Conservation (phyloP, 2,329 filamentous ascomycete genomes). For the Trichoderma semiorbis region DNA sequence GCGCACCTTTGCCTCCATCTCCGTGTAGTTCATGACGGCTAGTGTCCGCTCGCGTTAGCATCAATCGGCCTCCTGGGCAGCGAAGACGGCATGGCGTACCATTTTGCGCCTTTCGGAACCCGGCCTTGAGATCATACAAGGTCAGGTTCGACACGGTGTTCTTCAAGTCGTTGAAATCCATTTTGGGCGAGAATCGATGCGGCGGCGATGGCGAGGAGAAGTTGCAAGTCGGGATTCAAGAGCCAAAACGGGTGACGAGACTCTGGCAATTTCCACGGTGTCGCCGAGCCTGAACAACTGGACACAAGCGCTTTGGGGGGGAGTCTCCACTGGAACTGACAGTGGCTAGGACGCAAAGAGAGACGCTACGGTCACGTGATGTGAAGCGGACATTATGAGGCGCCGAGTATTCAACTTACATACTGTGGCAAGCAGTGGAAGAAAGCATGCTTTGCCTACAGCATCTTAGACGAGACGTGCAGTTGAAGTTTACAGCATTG, state of each 20-base stretch:
- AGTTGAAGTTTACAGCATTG: not conserved
- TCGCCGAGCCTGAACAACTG: constrained; percentile 10
- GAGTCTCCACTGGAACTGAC: not conserved
- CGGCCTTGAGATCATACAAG: constrained; percentile 92
- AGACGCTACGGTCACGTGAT: not conserved
- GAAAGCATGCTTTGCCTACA: not conserved
- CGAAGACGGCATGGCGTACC: constrained; percentile 52
- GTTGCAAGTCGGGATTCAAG: not conserved
- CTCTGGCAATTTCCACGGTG: constrained; percentile 3
- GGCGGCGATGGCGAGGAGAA: not conserved
- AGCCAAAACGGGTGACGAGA: constrained; percentile 6
- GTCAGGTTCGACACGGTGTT: constrained; percentile 88
- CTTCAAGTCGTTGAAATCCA: constrained; percentile 84
- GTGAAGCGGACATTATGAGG: not conserved
- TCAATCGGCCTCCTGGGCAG: constrained; percentile 9
- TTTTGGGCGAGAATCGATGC: constrained; percentile 35
- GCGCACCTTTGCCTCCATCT: constrained; percentile 72
- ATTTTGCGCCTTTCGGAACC: constrained; percentile 95
- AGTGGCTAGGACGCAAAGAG: not conserved
- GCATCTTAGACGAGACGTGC: no score
- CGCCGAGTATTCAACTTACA: not conserved
- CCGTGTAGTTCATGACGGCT: constrained; percentile 98
- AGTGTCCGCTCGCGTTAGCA: constrained; percentile 28
- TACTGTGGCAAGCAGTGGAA: not conserved
- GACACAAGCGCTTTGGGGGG: constrained; percentile 2